These are phyloP conservation scores for Dothideomycetidae sp. DNA, from an alignment of 2,329 filamentous ascomycete genomes.

Conservation along the genomic window DNA sequence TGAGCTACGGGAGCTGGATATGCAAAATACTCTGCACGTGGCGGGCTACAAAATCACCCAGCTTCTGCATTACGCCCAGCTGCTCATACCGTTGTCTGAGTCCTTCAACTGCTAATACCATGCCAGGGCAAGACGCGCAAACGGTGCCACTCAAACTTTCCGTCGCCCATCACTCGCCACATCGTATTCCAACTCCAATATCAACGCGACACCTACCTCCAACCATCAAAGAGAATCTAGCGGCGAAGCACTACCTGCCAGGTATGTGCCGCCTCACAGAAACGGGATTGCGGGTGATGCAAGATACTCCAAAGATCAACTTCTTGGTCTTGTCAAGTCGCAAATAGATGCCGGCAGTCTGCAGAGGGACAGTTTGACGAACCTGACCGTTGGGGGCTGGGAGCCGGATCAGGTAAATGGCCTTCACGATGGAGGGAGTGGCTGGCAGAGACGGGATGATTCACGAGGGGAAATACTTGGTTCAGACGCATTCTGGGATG, in stretches of 20 bases:
- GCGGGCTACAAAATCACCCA: no score
- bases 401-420: constrained; percentile 60
- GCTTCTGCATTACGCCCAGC: no score
- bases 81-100: no score
- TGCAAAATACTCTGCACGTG: no score
- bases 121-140: constrained; percentile 47
- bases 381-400: constrained; percentile 64
- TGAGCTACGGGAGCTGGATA: not conserved
- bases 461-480: constrained; percentile 58
- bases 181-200: constrained; percentile 26
- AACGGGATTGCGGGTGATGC: constrained; percentile 41
- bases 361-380: constrained; percentile 49
- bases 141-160: constrained; percentile 54
- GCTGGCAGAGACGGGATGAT: constrained; percentile 67
- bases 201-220: constrained; percentile 15
- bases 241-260: constrained; percentile 20
- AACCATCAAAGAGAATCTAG: constrained; percentile 22
- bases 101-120: constrained; percentile 6
- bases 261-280: constrained; percentile 50
- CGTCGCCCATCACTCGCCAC: constrained; percentile 48
- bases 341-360: constrained; percentile 44
- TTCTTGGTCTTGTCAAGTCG: constrained; percentile 57
- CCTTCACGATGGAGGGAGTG: constrained; percentile 23
- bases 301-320: constrained; percentile 65
- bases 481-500: constrained; percentile 87